Base-by-base conservation (phyloP, 2,329 filamentous ascomycete genomes). In the Colletotrichum higginsianum region DNA sequence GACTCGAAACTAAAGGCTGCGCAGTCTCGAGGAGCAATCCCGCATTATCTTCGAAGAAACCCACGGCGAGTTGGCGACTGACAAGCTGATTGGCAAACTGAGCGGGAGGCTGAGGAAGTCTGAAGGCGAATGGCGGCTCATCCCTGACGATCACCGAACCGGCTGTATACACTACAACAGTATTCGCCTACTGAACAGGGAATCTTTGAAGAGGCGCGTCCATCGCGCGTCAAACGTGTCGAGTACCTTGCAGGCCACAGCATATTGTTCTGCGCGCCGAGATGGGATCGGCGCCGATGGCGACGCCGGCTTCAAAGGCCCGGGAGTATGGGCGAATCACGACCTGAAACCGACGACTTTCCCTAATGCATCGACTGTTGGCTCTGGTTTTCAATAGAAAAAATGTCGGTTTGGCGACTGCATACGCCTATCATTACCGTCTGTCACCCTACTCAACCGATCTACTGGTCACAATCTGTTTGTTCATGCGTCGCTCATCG, bases 131-230 rank as follows among this genome's bases (percentile, higher is more conserved):
- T 61, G 42, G 35, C 49, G 42, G 49, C 30, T 57, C 18, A 18
- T 63, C 56, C 67, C 67, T 69, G 67, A 60, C 61, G 67, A 69
- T 66, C 61, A 60, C n/a, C 26, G 26, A 46, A 30, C n/a, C 12
- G 44, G 52, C 26, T 42, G 49, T 11, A 23, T 21, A 49, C 8
- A 21, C 3, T n/a, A 47, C 7, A 7, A 21, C n/a, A 12, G 46
- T 16, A 3, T 18, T 56, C 57, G 18, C 52, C 62, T 26, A 44
- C 30, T 49, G 15, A 12, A 11, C 47, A 47, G 9, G n/a, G 15
- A 57, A 40, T 23, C 21, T 42, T 15, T 44, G 52, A 23, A 57
- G 38, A 30, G 40, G 61, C 61, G 50, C 40, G 18, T 18, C 13
- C 40, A 44, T 56, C 50, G 40, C 50, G 50, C 61, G 35, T 38